Evolutionary conservation across 805 yeast species (phyloP), one percentile per base, ranked within the genome.

Genomic region (Schwanniomyces vanrijiae): DNA sequence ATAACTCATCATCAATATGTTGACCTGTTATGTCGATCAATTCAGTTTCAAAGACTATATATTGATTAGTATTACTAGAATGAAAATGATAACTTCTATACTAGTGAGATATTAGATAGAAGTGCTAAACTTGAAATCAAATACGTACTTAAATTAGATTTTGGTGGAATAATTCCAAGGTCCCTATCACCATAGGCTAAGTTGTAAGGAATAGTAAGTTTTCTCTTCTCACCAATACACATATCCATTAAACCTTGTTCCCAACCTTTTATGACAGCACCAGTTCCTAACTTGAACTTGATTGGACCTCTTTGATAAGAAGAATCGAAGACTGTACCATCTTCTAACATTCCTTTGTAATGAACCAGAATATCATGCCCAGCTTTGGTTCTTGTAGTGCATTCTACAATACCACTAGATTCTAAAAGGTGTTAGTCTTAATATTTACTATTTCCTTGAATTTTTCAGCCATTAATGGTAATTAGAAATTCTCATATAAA

Each of bases 141-240:
- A 48, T 44, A 64, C 66, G 35, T 62, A 64, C 67, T 55, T 61
- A 90, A 73, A 40, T 86, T 87, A 5, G 97, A 83, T 54, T 81
- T 80, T 6, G 88, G 84, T 8, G 96, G 96, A 45, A 80, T 84
- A 41, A 84, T 85, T 33, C 90, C 90, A 44, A 88, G 83, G 42
- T 90, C 95, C 46, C 83, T 63, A 24, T 69, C 66, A 44, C 97
- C 97, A 56, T 90, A 90, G 6, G 81, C 97, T 55, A 89, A 65
- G 26, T 77, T 75, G 5, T 95, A 78, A 40, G 97, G 96, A 61
- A 91, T 88, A 24, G 82, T 79, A 56, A 90, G 73, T 55, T 78
- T 84, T 62, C 97, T 80, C 70, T 84, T 76, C 66, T 90, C 97
- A 40, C 96, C 96, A 64, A 88, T 73, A 68, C 97, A 90, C 95